Conservation (phyloP, 768 basidiomycete species). For the Kwoniella heveanensis region DNA sequence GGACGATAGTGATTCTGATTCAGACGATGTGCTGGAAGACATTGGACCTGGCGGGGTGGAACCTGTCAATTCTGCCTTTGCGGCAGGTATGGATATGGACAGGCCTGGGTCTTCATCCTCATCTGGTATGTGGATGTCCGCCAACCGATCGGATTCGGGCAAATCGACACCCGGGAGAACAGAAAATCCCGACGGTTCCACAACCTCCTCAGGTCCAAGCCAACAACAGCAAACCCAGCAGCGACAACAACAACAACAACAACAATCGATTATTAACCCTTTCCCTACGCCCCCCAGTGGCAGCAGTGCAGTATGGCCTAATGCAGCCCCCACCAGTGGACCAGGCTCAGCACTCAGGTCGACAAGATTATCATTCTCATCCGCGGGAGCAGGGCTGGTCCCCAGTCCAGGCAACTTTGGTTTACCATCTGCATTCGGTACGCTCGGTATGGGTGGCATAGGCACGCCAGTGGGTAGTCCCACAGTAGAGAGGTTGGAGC, state of each 20-base stretch:
- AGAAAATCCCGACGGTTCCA: conserved; percentile 1
- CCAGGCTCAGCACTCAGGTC: conserved; percentile 4
- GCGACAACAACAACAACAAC: conserved; percentile 2
- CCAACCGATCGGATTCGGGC: conserved; percentile 24
- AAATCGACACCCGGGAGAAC: conserved; percentile 32
- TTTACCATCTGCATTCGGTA: conserved; percentile 44
- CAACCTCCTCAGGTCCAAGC: not conserved
- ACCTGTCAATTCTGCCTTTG: conserved; percentile 48
- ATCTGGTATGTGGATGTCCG: conserved; percentile 17
- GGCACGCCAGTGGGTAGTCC: conserved; percentile 48
- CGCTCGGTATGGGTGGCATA: conserved; percentile 39
- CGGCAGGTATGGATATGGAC: conserved; percentile 53
- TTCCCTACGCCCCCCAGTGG: conserved; percentile 37
- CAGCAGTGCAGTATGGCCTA: conserved; percentile 17
- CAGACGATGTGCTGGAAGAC: conserved; percentile 36
- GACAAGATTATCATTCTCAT: conserved; percentile 35
- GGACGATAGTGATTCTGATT: conserved; percentile 39
- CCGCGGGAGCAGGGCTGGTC: conserved; percentile 32
- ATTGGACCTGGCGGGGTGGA: conserved; percentile 22
- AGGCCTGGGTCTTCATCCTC: conserved; percentile 33
- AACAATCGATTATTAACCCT: not conserved
- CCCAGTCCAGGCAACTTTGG: conserved; percentile 43
- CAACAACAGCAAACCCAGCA: conserved; percentile 1
- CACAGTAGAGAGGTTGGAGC: conserved; percentile 43
- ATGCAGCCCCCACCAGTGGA: conserved; percentile 3